phyloP scores from a whole-genome alignment of 2,329 filamentous ascomycete species.

The Talaromyces sp. region DNA sequence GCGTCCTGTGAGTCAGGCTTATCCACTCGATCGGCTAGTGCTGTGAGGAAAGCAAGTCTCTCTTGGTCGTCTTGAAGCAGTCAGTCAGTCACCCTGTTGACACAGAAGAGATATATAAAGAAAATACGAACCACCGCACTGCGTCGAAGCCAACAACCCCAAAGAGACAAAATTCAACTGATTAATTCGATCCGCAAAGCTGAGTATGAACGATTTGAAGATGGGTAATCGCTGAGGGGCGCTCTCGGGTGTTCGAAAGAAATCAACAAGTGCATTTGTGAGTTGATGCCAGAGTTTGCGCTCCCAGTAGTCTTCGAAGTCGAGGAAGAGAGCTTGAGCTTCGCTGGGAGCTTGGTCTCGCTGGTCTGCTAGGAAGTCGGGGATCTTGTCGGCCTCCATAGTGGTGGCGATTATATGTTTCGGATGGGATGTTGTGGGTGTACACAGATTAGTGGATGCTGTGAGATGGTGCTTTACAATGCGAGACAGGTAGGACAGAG shows the following conservation, averaged over 20 bases:
- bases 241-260: conserved; percentile 79
- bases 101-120: conserved; percentile 7
- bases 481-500: neutral
- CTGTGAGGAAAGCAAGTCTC: conserved; percentile 76
- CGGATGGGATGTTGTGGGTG: neutral
- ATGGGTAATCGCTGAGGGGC: conserved; percentile 78
- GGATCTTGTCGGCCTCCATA: conserved; percentile 84
- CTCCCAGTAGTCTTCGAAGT: conserved; percentile 97
- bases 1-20: conserved; percentile 91
- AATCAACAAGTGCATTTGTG: conserved; percentile 79
- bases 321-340: conserved; percentile 79
- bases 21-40: conserved; percentile 81
- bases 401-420: conserved; percentile 20
- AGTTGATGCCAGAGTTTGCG: conserved; percentile 99
- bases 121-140: conserved; percentile 51
- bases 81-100: neutral
- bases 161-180: conserved; percentile 93
- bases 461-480: neutral
- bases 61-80: conserved; percentile 71
- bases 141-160: conserved; percentile 77
- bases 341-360: conserved; percentile 82
- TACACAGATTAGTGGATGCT: neutral
- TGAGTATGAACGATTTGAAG: conserved; percentile 91
- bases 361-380: conserved; percentile 87
- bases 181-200: conserved; percentile 98